These are phyloP conservation scores for Halophytophthora polymorphica DNA, from an alignment of 352 stramenopile species.

Conservation along the genomic window DNA sequence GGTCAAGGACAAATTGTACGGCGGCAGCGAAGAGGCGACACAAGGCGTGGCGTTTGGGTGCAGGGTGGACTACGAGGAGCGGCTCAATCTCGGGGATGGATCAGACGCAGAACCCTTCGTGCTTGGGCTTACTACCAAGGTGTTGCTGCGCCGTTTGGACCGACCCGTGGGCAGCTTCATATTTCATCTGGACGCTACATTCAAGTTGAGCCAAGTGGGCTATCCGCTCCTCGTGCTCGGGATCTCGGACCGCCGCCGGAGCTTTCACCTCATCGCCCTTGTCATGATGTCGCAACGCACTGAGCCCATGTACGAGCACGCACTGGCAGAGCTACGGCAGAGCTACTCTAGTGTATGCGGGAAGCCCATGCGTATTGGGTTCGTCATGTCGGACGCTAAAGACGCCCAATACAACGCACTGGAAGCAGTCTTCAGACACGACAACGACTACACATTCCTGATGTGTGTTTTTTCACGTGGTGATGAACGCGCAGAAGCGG, in stretches of 20 bases:
- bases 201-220: conserved; percentile 10
- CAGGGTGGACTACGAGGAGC: not conserved
- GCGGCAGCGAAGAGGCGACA: not conserved
- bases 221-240: conserved; percentile 12
- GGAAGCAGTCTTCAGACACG: no score
- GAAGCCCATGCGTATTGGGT: not conserved
- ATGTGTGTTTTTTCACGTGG: no score
- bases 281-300: conserved; percentile 6
- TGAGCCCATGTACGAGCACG: not conserved
- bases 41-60: not conserved
- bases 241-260: conserved; percentile 13
- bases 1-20: not conserved
- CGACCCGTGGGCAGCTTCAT: not conserved
- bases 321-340: not conserved
- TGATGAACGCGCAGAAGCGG: no score
- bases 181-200: conserved; percentile 17
- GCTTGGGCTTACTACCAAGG: conserved; percentile 4
- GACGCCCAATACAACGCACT: no score
- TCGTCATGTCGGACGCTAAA: no score
- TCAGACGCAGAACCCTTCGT: conserved; percentile 2
- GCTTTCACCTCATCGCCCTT: conserved; percentile 17
- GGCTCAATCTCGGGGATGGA: conserved; percentile 1
- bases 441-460: no score
- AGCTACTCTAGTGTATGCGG: not conserved
- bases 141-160: not conserved